Evolutionary conservation across 139 green algal genomes (phyloP).

Genomic region (Tetraselmis chui): DNA sequence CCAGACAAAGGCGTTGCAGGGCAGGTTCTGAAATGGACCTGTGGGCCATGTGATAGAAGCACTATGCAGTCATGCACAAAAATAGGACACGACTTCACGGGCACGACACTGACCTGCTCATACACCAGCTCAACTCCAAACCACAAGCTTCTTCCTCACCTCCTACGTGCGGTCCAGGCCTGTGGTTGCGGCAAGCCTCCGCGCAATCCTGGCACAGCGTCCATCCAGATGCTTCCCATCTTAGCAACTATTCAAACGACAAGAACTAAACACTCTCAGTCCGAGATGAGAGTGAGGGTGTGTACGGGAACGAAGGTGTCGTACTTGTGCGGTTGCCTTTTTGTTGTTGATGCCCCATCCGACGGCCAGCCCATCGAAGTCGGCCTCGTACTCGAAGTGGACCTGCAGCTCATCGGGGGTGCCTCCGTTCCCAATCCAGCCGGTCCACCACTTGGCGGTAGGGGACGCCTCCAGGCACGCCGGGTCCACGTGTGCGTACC

Average conservation of each 20-base stretch:
- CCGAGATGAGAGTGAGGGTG: not conserved
- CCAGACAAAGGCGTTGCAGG: slow-evolving; percentile 79
- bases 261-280: not conserved
- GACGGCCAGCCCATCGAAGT: slow-evolving; percentile 73
- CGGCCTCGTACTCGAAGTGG: slow-evolving; percentile 31
- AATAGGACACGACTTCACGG: not conserved
- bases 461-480: slow-evolving; percentile 44
- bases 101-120: not conserved
- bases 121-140: not conserved
- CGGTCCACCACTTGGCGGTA: slow-evolving; percentile 29
- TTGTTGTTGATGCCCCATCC: slow-evolving; percentile 75
- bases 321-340: slow-evolving; percentile 30
- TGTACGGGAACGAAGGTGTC: slow-evolving; percentile 9
- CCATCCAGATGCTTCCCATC: no score
- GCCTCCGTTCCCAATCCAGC: slow-evolving; percentile 8
- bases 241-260: not conserved
- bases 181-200: slow-evolving; percentile 49
- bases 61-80: not conserved
- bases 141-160: slow-evolving; percentile 7
- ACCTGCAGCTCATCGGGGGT: slow-evolving; percentile 17
- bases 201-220: slow-evolving; percentile 51
- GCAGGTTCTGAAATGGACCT: slow-evolving; percentile 52
- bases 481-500: slow-evolving; percentile 57
- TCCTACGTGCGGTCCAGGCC: slow-evolving; percentile 19
- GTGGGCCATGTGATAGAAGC: slow-evolving; percentile 1